phyloP scores from a whole-genome alignment of 202 grass and related monocot genomes.

The Carex sylvatica region DNA sequence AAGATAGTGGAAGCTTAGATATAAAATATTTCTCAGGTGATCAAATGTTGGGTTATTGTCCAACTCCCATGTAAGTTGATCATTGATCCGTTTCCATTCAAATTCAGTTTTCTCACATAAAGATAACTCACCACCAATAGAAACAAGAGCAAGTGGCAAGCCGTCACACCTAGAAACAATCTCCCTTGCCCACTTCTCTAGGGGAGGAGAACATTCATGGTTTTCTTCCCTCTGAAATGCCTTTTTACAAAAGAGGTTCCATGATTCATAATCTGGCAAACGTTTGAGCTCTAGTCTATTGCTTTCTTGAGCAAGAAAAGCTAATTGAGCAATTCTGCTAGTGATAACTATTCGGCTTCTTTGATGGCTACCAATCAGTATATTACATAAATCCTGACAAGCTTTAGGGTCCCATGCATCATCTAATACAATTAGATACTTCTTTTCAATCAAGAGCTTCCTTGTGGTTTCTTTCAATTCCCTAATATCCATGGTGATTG shows the following conservation, averaged over 20 bases:
- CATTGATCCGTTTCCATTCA: conserved; percentile 23
- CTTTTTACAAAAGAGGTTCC: conserved; percentile 26
- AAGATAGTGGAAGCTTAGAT: conserved; percentile 33
- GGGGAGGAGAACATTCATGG: not conserved
- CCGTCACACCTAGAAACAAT: conserved; percentile 34
- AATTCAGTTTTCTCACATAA: conserved; percentile 9
- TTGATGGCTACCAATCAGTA: not conserved
- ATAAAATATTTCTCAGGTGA: conserved; percentile 20
- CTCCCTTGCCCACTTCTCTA: conserved; percentile 15
- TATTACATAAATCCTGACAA: conserved; percentile 14
- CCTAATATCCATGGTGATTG: not conserved
- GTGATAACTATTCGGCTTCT: conserved; percentile 39
- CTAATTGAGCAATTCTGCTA: conserved; percentile 22
- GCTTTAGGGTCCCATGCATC: conserved; percentile 29
- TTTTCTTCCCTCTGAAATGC: conserved; percentile 17
- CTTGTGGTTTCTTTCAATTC: not conserved
- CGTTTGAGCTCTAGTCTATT: conserved; percentile 4
- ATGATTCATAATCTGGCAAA: not conserved
- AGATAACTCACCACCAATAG: conserved; percentile 29
- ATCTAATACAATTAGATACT: conserved; percentile 36
- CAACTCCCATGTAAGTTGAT: conserved; percentile 27
- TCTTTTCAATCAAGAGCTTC: conserved; percentile 10
- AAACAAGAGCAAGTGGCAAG: conserved; percentile 38
- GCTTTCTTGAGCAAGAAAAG: conserved; percentile 16
- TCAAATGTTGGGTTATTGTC: not conserved